Base-by-base conservation (phyloP, 257 asterid genomes). In the Petrea volubilis region DNA sequence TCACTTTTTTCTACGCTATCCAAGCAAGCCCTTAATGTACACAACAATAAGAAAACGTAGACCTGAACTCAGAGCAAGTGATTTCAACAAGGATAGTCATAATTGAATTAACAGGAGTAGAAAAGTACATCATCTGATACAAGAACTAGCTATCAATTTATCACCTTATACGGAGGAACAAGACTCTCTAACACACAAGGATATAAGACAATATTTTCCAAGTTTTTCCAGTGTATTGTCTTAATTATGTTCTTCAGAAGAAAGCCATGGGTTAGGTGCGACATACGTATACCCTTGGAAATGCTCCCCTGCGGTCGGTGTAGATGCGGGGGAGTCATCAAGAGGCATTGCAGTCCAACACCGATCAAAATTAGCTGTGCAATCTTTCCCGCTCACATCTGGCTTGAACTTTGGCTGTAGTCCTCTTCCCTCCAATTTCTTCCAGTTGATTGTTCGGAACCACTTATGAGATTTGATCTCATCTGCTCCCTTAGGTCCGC, bases 311-410 rank as follows among this genome's bases (percentile, higher is more conserved):
- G 96, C 67, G 2, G 97, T 92, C 5, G 98, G 98, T 3, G 97
- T 92, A 7, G 97, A 71, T 60, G 98, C 95, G 15, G 96, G 97
- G 14, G 98, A 90, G 84, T 92, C 98, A 23, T 90, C 97, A 2
- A 64, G 86, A 46, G 98, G 96, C 98, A 92, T 92, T 6, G 85
- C 70, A 5, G 97, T 92, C 97, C 98, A 92, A 68, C 98, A 90
- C 71, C 65, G 84, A 49, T 92, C 98, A 20, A 92, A 92, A 82
- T 92, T 92, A 13, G 92, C 98, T 0, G 97, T 92, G 90, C 98
- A 92, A 64, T 88, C 91, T 67, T 76, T 78, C 59, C 97, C 95
- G 33, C 70, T 87, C 63, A 90, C 96, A 10, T 90, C 96, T 12
- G 98, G 98, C 67, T 79, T 86, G 88, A 90, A 92, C 81, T 87